Conservation (phyloP, 148 eudicot species). For the Rhododendron ovatum region DNA sequence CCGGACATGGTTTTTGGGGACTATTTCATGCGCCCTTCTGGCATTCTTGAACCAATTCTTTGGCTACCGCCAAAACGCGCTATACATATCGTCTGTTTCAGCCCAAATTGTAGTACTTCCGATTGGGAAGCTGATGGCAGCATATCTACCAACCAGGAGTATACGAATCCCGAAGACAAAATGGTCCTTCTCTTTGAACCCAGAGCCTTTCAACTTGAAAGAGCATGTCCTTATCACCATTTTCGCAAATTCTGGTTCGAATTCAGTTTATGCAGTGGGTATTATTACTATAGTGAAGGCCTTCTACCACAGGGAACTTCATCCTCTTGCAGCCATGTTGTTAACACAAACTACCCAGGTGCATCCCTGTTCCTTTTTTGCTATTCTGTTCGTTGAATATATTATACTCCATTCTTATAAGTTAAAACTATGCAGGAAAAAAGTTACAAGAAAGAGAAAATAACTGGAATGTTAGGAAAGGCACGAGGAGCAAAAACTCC, state of each 20-base stretch:
- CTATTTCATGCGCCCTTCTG: slow-evolving; percentile 31
- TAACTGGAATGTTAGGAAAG: not conserved
- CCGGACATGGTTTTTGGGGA: slow-evolving; percentile 46
- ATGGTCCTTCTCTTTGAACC: slow-evolving; percentile 47
- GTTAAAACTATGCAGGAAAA: not conserved
- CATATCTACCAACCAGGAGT: slow-evolving; percentile 28
- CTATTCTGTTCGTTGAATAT: not conserved
- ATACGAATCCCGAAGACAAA: slow-evolving; percentile 25
- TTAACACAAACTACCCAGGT: slow-evolving; percentile 46
- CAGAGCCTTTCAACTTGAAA: slow-evolving; percentile 55
- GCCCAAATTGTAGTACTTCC: slow-evolving; percentile 50
- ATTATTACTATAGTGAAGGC: slow-evolving; percentile 50
- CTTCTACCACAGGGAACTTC: slow-evolving; percentile 34
- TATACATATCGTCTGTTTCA: slow-evolving; percentile 43
- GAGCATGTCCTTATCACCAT: slow-evolving; percentile 53
- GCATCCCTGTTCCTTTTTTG: not conserved
- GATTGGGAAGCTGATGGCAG: slow-evolving; percentile 47
- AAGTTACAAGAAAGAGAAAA: not conserved
- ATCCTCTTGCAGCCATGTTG: slow-evolving; percentile 42
- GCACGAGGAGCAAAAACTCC: not conserved
- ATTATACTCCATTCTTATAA: not conserved
- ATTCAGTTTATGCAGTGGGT: slow-evolving; percentile 34
- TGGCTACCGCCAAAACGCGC: slow-evolving; percentile 42
- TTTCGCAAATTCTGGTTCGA: slow-evolving; percentile 42
- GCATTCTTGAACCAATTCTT: slow-evolving; percentile 48